Evolutionary conservation across 1,139 yeast species (phyloP).

Genomic region (Eremothecium gossypii): DNA sequence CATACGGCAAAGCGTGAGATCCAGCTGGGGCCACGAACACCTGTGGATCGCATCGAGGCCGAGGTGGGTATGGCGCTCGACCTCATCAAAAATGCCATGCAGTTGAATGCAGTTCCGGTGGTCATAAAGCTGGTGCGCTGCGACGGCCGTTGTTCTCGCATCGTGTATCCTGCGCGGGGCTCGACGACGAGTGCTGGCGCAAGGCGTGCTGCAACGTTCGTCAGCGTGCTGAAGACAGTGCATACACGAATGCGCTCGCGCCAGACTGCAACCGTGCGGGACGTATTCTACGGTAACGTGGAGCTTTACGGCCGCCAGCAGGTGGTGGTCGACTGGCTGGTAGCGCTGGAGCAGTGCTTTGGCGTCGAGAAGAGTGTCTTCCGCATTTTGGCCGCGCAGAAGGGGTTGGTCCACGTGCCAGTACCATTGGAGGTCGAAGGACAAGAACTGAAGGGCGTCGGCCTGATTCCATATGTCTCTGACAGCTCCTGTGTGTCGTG

Average conservation of each 20-base stretch:
- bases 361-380: constrained; percentile 14
- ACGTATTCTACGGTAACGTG: constrained; percentile 29
- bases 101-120: constrained; percentile 1
- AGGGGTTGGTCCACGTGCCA: constrained; percentile 27
- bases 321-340: constrained; percentile 20
- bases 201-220: constrained; percentile 12
- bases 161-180: constrained; percentile 1
- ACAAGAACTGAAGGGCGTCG: constrained; percentile 6
- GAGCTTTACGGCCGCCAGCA: constrained; percentile 23
- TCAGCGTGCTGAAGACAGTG: constrained; percentile 14
- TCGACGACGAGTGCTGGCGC: constrained; percentile 5
- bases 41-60: background rate
- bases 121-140: background rate
- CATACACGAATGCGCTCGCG: constrained; percentile 5
- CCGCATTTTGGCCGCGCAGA: constrained; percentile 29
- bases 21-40: constrained; percentile 1
- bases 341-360: constrained; percentile 15
- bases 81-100: constrained; percentile 6
- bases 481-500: constrained; percentile 6
- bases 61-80: constrained; percentile 5
- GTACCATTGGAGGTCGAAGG: constrained; percentile 8
- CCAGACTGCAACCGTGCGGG: constrained; percentile 25
- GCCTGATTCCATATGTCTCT: constrained; percentile 14
- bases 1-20: background rate
- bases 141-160: background rate